phyloP scores from a whole-genome alignment of 2,329 filamentous ascomycete species.

The Mollisia scopiformis region DNA sequence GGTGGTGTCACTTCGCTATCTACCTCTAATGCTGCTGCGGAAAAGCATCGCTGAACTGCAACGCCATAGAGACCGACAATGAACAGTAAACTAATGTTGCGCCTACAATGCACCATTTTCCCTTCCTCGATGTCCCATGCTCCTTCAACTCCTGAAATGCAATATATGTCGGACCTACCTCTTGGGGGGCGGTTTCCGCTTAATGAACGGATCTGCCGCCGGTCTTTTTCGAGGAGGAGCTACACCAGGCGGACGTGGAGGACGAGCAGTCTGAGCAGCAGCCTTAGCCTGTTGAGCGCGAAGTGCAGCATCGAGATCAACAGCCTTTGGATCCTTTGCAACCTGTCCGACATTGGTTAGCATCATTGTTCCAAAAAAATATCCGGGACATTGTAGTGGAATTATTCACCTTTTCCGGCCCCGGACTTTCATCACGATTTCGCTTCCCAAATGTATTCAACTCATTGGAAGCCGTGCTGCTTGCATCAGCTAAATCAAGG shows the following conservation, averaged over 20 bases:
- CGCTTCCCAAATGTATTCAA: not conserved
- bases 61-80: too few species aligned
- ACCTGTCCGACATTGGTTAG: conserved; percentile 4
- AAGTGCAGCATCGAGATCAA: conserved; percentile 25
- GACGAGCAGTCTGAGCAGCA: conserved; percentile 9
- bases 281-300: conserved; percentile 23
- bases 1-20: not conserved
- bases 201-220: conserved; percentile 32
- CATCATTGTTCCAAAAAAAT: not conserved
- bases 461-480: not conserved
- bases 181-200: conserved; percentile 24
- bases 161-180: not conserved
- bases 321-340: conserved; percentile 1
- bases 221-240: conserved; percentile 26
- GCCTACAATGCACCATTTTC: not conserved
- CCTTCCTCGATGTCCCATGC: not conserved
- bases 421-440: not conserved
- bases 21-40: not conserved
- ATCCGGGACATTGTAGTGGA: not conserved
- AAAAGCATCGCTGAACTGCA: not conserved
- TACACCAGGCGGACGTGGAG: conserved; percentile 22
- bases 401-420: not conserved
- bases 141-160: not conserved
- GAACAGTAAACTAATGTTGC: not conserved
- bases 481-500: not conserved